A percentile compares a stretch with the other conserved stretches of the same genome.
These are phyloP conservation scores for Hydnum rufescens DNA, from an alignment of 768 basidiomycete genomes.

Conservation along the genomic window DNA sequence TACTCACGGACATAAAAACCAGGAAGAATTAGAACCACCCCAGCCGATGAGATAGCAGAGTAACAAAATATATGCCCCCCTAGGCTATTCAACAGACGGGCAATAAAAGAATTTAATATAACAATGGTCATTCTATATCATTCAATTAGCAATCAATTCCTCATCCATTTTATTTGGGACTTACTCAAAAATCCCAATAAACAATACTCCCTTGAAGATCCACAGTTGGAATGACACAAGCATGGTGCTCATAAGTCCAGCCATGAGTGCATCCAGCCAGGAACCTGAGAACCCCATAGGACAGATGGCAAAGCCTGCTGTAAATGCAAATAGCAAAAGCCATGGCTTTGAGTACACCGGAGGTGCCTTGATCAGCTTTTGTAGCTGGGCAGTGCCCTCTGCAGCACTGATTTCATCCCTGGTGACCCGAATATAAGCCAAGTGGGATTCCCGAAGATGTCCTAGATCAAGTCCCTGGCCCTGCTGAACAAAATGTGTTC, in stretches of 20 bases:
- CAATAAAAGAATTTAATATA: slow-evolving; percentile 59
- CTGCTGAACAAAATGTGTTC: slow-evolving; percentile 75
- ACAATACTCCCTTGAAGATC: slow-evolving; percentile 29
- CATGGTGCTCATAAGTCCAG: background rate
- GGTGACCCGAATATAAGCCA: slow-evolving; percentile 68
- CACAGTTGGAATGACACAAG: background rate
- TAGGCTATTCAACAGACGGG: slow-evolving; percentile 68
- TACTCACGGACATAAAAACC: slow-evolving; percentile 61
- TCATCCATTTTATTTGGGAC: slow-evolving; percentile 17
- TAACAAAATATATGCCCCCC: slow-evolving; percentile 69
- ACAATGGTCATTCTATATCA: slow-evolving; percentile 55
- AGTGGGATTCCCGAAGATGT: slow-evolving; percentile 64
- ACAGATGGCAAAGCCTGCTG: background rate
- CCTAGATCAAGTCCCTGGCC: slow-evolving; percentile 62
- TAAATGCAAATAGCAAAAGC: background rate
- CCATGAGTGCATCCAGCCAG: background rate
- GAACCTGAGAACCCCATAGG: background rate
- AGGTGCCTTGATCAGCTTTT: slow-evolving; percentile 36
- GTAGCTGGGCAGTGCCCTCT: slow-evolving; percentile 43
- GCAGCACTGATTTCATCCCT: slow-evolving; percentile 83
- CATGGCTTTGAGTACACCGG: slow-evolving; percentile 16
- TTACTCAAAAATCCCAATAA: slow-evolving; percentile 76
- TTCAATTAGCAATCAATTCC: background rate
- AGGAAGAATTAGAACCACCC: slow-evolving; percentile 78
- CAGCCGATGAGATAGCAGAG: slow-evolving; percentile 72